Base-by-base conservation (phyloP, 2,329 filamentous ascomycete species). In the Gnomoniopsis sp. region DNA sequence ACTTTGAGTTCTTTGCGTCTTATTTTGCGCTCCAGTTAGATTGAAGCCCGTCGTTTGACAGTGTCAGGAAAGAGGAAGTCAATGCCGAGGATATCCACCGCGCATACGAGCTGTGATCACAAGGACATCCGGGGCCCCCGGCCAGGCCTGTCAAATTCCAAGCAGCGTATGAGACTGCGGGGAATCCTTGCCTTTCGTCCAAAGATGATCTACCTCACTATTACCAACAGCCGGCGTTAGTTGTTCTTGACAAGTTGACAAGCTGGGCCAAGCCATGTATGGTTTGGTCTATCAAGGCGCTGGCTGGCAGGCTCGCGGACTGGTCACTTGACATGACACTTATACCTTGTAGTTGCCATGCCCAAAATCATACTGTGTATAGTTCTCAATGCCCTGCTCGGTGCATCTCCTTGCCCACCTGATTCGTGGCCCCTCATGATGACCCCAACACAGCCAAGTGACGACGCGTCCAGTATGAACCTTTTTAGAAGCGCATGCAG, bases 101-200 rank as follows among this genome's bases (percentile, higher is more conserved):
- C 38, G n/a, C 38, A n/a, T 36, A 52, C 19, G 34, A 43, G 11
- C 8, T 12, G 17, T 22, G 8, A 19, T 12, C 11, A 47, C 14
- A 22, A 19, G 21, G 44, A 22, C 10, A 19, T 47, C n/a, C 19
- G 44, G 44, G 44, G 22, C 12, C n/a, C 38, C 38, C n/a, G 6
- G 22, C 10, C 38, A 48, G 22, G 38, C 21, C 30, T 33, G 50
- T 21, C 17, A 4, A 12, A 3, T n/a, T n/a, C 22, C 6, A 30
- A 17, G 48, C 33, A 10, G 17, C 12, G 17, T 17, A 26, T 15
- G n/a, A 34, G 15, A 43, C 26, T 52, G 36, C 36, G 56, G 56
- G 38, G 56, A 50, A 58, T 58, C 56, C 56, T 33, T 58, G 56
- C 17, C 36, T 41, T 33, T 55, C 53, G 53, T 30, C 26, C 26